Percentiles rank a stretch among this genome's conserved stretches.
phyloP scores from a whole-genome alignment of 1,284 basidiomycete genomes.

The Prillingera fragicola region DNA sequence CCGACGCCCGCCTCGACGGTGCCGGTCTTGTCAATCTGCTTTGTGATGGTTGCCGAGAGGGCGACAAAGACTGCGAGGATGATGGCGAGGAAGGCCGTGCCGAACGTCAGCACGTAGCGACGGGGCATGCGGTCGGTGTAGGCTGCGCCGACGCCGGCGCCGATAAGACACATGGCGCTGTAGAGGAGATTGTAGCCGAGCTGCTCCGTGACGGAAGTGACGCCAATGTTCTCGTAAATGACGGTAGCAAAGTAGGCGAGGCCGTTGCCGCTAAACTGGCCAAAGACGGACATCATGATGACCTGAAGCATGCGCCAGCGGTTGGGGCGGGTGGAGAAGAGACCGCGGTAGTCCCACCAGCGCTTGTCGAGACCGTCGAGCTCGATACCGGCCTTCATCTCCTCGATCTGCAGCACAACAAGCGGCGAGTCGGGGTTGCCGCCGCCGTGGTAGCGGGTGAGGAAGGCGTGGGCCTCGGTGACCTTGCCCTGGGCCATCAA shows the following conservation, averaged over 20 bases:
- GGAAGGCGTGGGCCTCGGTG: slow-evolving; percentile 31
- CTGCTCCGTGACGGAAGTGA: slow-evolving; percentile 21
- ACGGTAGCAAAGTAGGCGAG: slow-evolving; percentile 49
- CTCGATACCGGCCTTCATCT: slow-evolving; percentile 54
- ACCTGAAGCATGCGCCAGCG: slow-evolving; percentile 6
- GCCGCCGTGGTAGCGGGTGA: slow-evolving; percentile 34
- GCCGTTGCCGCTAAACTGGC: slow-evolving; percentile 49
- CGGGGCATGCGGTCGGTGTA: slow-evolving; percentile 12
- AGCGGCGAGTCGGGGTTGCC: slow-evolving; percentile 15
- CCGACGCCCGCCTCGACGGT: not conserved
- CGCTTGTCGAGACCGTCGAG: slow-evolving; percentile 57
- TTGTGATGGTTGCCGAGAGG: slow-evolving; percentile 1
- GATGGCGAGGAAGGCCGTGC: slow-evolving; percentile 4
- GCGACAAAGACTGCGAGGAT: not conserved
- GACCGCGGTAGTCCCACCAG: slow-evolving; percentile 6
- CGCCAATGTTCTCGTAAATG: slow-evolving; percentile 31
- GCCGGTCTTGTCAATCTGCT: slow-evolving; percentile 9
- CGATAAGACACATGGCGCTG: slow-evolving; percentile 52
- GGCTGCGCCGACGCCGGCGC: slow-evolving; percentile 41
- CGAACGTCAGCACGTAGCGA: slow-evolving; percentile 7
- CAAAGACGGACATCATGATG: slow-evolving; percentile 20
- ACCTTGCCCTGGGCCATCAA: slow-evolving; percentile 37
- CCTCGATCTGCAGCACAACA: slow-evolving; percentile 52
- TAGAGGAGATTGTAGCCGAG: slow-evolving; percentile 55
- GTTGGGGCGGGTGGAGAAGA: not conserved